Evolutionary conservation across 306 rosid genomes (phyloP), one percentile per base, ranked within the genome.

Genomic region (Dalbergia oliveri): DNA sequence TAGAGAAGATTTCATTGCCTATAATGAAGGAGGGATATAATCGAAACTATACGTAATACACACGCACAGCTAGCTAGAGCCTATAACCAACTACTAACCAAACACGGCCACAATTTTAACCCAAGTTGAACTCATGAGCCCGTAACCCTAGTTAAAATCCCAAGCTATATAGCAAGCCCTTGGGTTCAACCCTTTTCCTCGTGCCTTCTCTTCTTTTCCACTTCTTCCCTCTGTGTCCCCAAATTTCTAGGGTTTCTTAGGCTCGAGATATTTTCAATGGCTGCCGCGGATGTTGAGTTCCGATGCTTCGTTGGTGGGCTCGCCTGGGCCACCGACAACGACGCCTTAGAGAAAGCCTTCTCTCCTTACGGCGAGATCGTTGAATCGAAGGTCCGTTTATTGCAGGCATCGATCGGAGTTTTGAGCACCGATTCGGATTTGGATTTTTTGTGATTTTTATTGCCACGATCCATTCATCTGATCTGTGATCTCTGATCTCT

Each of bases 341-440:
- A 84, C 0, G 83, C 93, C 0, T 87, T 94, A 13, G 88, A 86
- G 87, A 78, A 69, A 11, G 97, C 97, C 15, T 94, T 94, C 66
- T 64, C 97, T 21, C 8, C 64, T 0, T 92, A 19, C 44, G 98
- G 98, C 53, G 88, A 89, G 0, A 69, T 94, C 86, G 16, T 91
- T 14, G 98, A 94, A 80, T 90, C 97, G 89, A 94, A 94, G 98
- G 98, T 94, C 97, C 93, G 98, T 92, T 90, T 79, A 90, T 72
- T 84, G 92, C 86, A 84, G 91, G 87, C 88, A 81, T 88, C 93
- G 91, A 65, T 76, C 45, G 63, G 90, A 86, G 13, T 94, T 26
- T 91, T 84, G 91, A 79, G 13, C 80, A 75, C 88, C 88, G 91
- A 81, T 84, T 87, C 82, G 86, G 89, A 88, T 85, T 79, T 50